Evolutionary conservation across 2,329 filamentous ascomycete genomes (phyloP).

Genomic region (Venturia nashicola): DNA sequence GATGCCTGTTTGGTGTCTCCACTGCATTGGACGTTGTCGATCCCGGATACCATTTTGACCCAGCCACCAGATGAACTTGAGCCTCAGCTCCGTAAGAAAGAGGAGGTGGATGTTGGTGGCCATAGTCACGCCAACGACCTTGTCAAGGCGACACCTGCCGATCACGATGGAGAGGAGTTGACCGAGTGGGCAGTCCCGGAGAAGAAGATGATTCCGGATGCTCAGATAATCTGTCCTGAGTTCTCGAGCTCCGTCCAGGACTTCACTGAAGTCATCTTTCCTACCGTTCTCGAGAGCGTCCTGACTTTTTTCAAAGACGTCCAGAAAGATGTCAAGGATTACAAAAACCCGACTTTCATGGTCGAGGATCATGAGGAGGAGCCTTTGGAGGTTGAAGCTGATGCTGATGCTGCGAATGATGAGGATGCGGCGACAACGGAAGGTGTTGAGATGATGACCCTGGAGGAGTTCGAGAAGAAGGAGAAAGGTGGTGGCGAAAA

Average conservation of each 20-base stretch:
- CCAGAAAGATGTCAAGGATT: conserved; percentile 29
- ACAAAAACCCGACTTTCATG: conserved; percentile 19
- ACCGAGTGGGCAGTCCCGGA: not conserved
- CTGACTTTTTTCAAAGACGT: conserved; percentile 51
- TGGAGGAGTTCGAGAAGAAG: not conserved
- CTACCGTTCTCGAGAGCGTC: conserved; percentile 40
- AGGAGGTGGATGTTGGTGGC: not conserved
- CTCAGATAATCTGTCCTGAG: conserved; percentile 42
- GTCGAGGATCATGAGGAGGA: not conserved
- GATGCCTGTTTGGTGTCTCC: conserved; percentile 18
- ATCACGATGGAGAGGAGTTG: conserved; percentile 13
- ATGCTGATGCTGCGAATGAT: conserved; percentile 6
- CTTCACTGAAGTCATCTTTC: conserved; percentile 50
- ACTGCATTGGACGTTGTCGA: not conserved
- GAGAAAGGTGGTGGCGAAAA: not conserved
- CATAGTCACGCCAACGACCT: not conserved
- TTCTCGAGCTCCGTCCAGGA: conserved; percentile 54
- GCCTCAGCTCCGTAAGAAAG: not conserved
- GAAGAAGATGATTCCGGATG: not conserved
- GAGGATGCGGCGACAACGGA: not conserved
- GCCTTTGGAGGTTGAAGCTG: not conserved
- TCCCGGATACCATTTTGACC: not conserved
- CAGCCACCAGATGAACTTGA: not conserved
- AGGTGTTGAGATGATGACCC: not conserved
- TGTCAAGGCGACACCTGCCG: not conserved